Percentiles rank a stretch among this genome's conserved stretches.
Conservation (phyloP, 2,329 filamentous ascomycete species). For the Exserohilum turcica region DNA sequence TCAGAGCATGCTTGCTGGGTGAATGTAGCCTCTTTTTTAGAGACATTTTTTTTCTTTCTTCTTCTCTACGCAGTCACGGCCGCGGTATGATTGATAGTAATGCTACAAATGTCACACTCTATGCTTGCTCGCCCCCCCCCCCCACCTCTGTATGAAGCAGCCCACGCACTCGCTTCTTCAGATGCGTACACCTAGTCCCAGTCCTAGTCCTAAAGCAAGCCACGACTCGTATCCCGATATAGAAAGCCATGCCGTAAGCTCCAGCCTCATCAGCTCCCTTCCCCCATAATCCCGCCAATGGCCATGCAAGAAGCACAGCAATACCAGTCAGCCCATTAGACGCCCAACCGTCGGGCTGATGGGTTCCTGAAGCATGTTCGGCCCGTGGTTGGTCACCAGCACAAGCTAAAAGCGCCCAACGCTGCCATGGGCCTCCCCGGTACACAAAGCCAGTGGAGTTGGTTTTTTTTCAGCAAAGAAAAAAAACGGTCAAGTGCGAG, state of each 20-base stretch:
- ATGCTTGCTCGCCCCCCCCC: not conserved
- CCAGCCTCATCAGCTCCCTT: not conserved
- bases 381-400: too few relatives aligned
- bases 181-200: not conserved
- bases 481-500: not conserved
- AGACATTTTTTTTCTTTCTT: too few relatives aligned
- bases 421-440: too few relatives aligned
- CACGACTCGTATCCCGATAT: slow-evolving; percentile 1
- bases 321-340: too few relatives aligned
- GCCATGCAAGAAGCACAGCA: not conserved
- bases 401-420: too few relatives aligned
- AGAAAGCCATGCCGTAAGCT: slow-evolving; percentile 17
- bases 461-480: not conserved
- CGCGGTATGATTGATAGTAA: slow-evolving; percentile 2
- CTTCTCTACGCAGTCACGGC: slow-evolving; percentile 8
- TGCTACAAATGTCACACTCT: not conserved
- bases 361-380: too few relatives aligned
- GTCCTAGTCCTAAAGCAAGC: not conserved
- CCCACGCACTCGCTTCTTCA: not conserved
- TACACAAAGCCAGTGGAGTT: not conserved
- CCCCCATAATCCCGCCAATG: slow-evolving; percentile 14
- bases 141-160: not conserved
- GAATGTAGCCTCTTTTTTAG: not conserved
- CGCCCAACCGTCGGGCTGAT: too few relatives aligned
- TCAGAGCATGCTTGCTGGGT: not conserved